phyloP scores from a whole-genome alignment of 805 yeast genomes.

The Diddensiella santjacobensis region DNA sequence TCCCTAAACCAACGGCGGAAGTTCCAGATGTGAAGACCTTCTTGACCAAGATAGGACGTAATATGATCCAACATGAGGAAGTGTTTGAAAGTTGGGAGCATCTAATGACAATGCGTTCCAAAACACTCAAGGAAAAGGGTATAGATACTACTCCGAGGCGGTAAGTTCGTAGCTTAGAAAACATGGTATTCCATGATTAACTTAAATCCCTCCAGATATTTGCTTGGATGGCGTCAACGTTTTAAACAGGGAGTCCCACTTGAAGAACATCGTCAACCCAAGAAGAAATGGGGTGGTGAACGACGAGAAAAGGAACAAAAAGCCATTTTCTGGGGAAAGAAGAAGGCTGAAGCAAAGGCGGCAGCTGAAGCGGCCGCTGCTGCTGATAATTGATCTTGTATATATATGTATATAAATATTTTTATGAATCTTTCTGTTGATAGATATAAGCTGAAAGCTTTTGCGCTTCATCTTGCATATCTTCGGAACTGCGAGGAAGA shows the following conservation, averaged over 20 bases:
- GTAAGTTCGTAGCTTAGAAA: slow-evolving; percentile 1
- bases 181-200: no score
- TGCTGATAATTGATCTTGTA: not conserved
- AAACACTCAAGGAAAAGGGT: slow-evolving; percentile 67
- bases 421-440: not conserved
- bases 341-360: slow-evolving; percentile 26
- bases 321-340: slow-evolving; percentile 42
- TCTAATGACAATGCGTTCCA: slow-evolving; percentile 54
- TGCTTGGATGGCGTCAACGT: slow-evolving; percentile 68
- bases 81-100: slow-evolving; percentile 69
- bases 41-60: slow-evolving; percentile 74
- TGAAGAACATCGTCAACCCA: slow-evolving; percentile 58
- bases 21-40: slow-evolving; percentile 73
- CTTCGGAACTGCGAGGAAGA: slow-evolving; percentile 52
- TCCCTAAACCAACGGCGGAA: slow-evolving; percentile 49
- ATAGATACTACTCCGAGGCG: slow-evolving; percentile 65
- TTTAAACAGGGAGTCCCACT: slow-evolving; percentile 55
- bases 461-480: slow-evolving; percentile 69
- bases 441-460: slow-evolving; percentile 36
- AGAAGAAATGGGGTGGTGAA: slow-evolving; percentile 83
- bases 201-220: slow-evolving; percentile 33
- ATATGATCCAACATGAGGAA: slow-evolving; percentile 61
- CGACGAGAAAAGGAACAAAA: slow-evolving; percentile 64
- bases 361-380: not conserved
- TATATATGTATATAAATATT: not conserved